Percentiles rank a stretch among this genome's conserved stretches.
phyloP scores from a whole-genome alignment of 768 basidiomycete genomes.

The Lactifluus subvellereus region DNA sequence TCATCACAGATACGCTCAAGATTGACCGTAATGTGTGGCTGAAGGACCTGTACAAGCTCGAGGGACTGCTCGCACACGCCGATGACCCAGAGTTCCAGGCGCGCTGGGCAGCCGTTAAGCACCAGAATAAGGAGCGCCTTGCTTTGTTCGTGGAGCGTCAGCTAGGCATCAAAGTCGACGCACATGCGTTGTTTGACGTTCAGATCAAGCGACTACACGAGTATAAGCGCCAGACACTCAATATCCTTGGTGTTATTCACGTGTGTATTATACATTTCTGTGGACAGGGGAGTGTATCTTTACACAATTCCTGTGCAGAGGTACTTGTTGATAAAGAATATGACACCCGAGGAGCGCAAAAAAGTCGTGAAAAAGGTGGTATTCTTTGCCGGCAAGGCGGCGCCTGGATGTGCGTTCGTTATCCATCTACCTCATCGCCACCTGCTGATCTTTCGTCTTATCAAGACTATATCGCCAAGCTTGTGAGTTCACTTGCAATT shows the following conservation, averaged over 20 bases:
- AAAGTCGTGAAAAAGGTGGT: slow-evolving; percentile 80
- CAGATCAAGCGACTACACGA: slow-evolving; percentile 93
- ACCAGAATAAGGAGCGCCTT: slow-evolving; percentile 84
- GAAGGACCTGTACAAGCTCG: slow-evolving; percentile 72
- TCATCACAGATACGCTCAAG: slow-evolving; percentile 80
- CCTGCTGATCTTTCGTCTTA: slow-evolving; percentile 15
- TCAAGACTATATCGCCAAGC: slow-evolving; percentile 85
- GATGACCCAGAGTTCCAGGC: slow-evolving; percentile 72
- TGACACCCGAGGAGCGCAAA: slow-evolving; percentile 74
- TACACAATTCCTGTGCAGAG: slow-evolving; percentile 41
- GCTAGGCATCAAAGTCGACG: slow-evolving; percentile 65
- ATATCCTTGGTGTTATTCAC: slow-evolving; percentile 86
- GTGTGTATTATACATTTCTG: slow-evolving; percentile 38
- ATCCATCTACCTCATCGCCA: not conserved
- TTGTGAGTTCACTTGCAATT: slow-evolving; percentile 38
- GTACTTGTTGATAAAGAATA: slow-evolving; percentile 73
- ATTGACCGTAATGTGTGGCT: slow-evolving; percentile 76
- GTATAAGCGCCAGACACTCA: slow-evolving; percentile 93
- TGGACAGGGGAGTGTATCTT: not conserved
- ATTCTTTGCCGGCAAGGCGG: slow-evolving; percentile 98
- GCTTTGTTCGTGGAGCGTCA: slow-evolving; percentile 68
- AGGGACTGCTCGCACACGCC: slow-evolving; percentile 64
- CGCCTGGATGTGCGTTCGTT: slow-evolving; percentile 69
- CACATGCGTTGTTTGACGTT: slow-evolving; percentile 83
- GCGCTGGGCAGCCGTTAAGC: slow-evolving; percentile 82